Evolutionary conservation across 768 basidiomycete genomes (phyloP).

Genomic region (Chalciporus sphaerocephalus): DNA sequence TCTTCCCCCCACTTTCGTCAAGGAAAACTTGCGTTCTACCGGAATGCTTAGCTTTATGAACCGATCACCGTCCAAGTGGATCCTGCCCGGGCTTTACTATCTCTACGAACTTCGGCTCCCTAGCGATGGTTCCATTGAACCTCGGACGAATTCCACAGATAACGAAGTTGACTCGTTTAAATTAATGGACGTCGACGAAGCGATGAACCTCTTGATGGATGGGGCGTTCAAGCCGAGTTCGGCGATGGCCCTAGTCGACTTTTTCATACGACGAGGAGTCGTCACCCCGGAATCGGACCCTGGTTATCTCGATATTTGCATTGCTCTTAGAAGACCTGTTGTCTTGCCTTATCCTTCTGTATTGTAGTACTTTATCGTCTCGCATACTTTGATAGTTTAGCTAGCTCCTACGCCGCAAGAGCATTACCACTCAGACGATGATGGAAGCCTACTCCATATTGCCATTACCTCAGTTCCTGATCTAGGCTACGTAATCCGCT

Average conservation of each 20-base stretch:
- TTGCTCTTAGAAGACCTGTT: conserved; percentile 16
- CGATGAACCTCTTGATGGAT: conserved; percentile 32
- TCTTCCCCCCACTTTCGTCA: conserved; percentile 36
- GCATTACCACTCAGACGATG: too few relatives aligned
- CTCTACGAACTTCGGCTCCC: conserved; percentile 42
- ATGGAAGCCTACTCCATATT: too few relatives aligned
- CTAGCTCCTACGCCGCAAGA: too few relatives aligned
- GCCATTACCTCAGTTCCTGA: neutral
- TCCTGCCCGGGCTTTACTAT: conserved; percentile 44
- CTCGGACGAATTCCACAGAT: conserved; percentile 35
- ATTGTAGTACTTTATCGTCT: too few relatives aligned
- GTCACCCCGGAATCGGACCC: conserved; percentile 23
- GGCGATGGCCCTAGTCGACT: conserved; percentile 41
- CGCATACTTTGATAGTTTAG: too few relatives aligned
- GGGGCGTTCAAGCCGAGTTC: conserved; percentile 41
- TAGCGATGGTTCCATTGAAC: conserved; percentile 29
- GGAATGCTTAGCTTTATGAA: conserved; percentile 40
- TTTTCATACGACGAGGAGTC: conserved; percentile 36
- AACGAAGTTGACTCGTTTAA: conserved; percentile 43
- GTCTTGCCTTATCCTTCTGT: conserved; percentile 23
- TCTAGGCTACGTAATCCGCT: neutral
- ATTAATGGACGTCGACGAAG: conserved; percentile 33
- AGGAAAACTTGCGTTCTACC: conserved; percentile 27
- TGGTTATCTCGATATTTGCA: conserved; percentile 23
- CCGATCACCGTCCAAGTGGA: conserved; percentile 40